Evolutionary conservation across 2,329 filamentous ascomycete genomes (phyloP).

Genomic region (Daldinia sp.): DNA sequence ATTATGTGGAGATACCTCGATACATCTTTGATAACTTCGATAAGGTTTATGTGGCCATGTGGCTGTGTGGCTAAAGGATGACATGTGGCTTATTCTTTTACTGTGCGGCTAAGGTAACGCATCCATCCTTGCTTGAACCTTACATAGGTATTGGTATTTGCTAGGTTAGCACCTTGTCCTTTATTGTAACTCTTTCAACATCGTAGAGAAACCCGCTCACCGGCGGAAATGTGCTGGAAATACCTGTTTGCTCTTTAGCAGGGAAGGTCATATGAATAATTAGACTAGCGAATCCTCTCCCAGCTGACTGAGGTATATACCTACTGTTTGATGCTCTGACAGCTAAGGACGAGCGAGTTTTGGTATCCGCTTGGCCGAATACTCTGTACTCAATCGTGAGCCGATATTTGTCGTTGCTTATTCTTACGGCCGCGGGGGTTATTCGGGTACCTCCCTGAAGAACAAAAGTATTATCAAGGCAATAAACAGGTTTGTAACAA

Average conservation of each 20-base stretch:
- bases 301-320: slow-evolving; percentile 26
- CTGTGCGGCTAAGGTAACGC: neutral
- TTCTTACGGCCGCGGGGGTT: neutral
- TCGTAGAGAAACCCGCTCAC: neutral
- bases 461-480: neutral
- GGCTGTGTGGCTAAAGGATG: slow-evolving; percentile 18
- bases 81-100: slow-evolving; percentile 5
- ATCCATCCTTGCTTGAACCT: neutral
- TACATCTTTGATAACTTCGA: too few species aligned
- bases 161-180: too few species aligned
- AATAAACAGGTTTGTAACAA: neutral
- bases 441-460: neutral
- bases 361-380: slow-evolving; percentile 31
- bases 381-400: slow-evolving; percentile 4
- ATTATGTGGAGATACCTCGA: too few species aligned
- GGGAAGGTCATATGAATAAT: slow-evolving; percentile 2
- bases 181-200: neutral
- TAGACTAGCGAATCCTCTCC: slow-evolving; percentile 9
- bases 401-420: slow-evolving; percentile 12
- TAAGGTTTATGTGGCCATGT: neutral
- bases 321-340: slow-evolving; percentile 10
- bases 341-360: neutral
- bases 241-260: neutral
- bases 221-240: neutral
- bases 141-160: too few species aligned